A percentile compares a stretch with the other conserved stretches of the same genome.
phyloP scores from a whole-genome alignment of 371 early-diverging fungal species.

The Mortierella sp. region DNA sequence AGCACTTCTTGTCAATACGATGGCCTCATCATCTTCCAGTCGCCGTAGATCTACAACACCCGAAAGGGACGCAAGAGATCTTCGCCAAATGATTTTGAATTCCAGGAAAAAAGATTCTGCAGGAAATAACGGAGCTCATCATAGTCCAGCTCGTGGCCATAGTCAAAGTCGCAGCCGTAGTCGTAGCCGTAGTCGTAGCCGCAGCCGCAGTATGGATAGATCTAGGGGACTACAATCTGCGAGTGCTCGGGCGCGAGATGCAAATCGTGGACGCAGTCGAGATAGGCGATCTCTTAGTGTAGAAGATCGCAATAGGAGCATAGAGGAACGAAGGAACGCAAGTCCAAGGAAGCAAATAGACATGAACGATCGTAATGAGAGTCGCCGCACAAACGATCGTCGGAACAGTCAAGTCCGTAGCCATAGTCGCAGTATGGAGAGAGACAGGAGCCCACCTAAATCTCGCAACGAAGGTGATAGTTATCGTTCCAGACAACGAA shows the following conservation, averaged over 20 bases:
- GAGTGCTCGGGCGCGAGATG: slow-evolving; percentile 8
- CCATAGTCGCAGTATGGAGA: background rate
- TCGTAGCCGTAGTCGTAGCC: slow-evolving; percentile 1
- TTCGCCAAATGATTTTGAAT: slow-evolving; percentile 17
- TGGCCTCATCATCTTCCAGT: slow-evolving; percentile 11
- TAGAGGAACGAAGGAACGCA: background rate
- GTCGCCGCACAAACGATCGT: background rate
- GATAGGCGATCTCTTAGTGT: slow-evolving; percentile 1
- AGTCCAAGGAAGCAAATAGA: background rate
- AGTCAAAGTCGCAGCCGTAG: slow-evolving; percentile 10
- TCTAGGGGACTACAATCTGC: slow-evolving; percentile 8
- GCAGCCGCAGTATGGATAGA: background rate
- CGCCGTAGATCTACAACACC: slow-evolving; percentile 13
- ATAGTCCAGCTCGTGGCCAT: background rate
- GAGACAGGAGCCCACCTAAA: background rate
- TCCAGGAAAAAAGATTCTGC: background rate
- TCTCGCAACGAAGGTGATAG: background rate
- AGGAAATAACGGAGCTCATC: background rate
- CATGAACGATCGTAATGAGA: background rate
- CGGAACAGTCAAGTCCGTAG: background rate
- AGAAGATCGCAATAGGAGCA: background rate
- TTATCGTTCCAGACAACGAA: background rate
- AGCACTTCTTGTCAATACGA: background rate
- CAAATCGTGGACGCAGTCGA: background rate
- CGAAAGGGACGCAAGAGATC: background rate